phyloP scores from a whole-genome alignment of 495 filamentous ascomycete species.

The Neurospora africana region DNA sequence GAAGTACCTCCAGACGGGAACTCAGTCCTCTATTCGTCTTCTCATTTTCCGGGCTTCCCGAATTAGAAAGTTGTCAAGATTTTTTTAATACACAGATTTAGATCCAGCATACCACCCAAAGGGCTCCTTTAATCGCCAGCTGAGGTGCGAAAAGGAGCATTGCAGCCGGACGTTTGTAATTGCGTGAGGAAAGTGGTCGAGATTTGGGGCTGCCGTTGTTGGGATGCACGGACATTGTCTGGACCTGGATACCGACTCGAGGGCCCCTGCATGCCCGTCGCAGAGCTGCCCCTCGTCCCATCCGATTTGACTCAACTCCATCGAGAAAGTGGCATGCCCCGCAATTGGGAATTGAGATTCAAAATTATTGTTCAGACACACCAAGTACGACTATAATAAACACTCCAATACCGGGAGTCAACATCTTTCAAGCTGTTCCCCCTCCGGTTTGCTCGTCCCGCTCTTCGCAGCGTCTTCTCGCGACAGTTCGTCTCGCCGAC shows the following conservation, averaged over 20 bases:
- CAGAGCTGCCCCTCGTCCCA: not conserved
- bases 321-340: not conserved
- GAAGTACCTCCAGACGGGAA: not conserved
- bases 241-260: not conserved
- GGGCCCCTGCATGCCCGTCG: not conserved
- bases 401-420: not conserved
- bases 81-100: not conserved
- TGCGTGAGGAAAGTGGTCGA: not conserved
- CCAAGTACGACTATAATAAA: not conserved
- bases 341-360: slow-evolving; percentile 7
- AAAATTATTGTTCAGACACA: slow-evolving; percentile 11
- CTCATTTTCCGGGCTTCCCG: no score
- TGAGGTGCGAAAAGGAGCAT: not conserved
- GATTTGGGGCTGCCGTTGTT: not conserved
- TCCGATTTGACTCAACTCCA: not conserved
- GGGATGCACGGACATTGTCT: not conserved
- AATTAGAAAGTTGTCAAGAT: not conserved
- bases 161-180: not conserved
- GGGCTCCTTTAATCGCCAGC: not conserved
- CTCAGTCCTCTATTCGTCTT: not conserved
- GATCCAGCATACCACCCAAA: not conserved
- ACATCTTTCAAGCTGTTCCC: slow-evolving; percentile 39
- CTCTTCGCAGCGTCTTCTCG: slow-evolving; percentile 33
- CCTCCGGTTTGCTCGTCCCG: slow-evolving; percentile 30
- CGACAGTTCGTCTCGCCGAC: slow-evolving; percentile 3